Conservation (phyloP, 1,139 yeast species). For the Nakaseomyces delphensis region DNA sequence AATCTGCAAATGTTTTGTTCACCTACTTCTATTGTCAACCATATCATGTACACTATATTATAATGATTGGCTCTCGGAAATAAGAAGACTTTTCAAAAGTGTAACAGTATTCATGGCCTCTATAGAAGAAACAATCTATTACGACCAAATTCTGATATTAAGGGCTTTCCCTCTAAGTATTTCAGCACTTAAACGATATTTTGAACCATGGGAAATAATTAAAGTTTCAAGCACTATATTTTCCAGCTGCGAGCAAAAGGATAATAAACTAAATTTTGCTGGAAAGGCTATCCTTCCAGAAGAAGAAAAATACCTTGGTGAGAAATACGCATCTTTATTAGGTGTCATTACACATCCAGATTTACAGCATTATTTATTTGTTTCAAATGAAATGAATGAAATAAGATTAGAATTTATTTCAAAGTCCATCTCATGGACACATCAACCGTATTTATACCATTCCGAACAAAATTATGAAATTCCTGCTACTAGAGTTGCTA, state of each 20-base stretch:
- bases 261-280: constrained; percentile 11
- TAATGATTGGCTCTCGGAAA: background rate
- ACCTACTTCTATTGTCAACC: background rate
- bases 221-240: background rate
- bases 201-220: constrained; percentile 3
- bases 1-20: constrained; percentile 3
- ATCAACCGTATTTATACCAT: constrained; percentile 48
- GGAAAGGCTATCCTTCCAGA: constrained; percentile 11
- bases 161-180: constrained; percentile 2
- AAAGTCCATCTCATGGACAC: constrained; percentile 46
- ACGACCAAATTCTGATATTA: constrained; percentile 1
- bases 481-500: constrained; percentile 41
- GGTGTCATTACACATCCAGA: constrained; percentile 15
- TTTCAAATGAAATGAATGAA: constrained; percentile 10
- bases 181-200: constrained; percentile 2
- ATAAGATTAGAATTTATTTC: constrained; percentile 17
- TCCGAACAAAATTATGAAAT: constrained; percentile 39
- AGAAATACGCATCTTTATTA: constrained; percentile 19
- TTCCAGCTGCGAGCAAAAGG: constrained; percentile 18
- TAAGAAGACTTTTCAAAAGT: background rate
- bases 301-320: constrained; percentile 18
- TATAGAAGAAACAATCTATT: constrained; percentile 1
- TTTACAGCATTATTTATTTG: constrained; percentile 13
- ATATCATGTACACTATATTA: background rate
- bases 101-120: background rate